These are phyloP conservation scores for Teunomyces tritomae DNA, from an alignment of 805 yeast genomes.

Conservation along the genomic window DNA sequence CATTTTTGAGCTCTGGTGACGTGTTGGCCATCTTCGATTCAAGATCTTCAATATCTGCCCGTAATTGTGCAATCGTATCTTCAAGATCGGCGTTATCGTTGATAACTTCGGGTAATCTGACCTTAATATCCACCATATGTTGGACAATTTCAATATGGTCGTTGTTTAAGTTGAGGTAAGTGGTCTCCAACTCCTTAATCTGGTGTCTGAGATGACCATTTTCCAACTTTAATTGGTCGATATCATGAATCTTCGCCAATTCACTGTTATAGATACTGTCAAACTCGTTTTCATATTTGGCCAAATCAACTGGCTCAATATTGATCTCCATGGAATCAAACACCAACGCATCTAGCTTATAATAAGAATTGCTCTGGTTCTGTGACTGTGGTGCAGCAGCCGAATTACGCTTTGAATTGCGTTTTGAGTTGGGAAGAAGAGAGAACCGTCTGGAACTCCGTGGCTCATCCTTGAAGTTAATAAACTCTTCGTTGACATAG, in stretches of 20 bases:
- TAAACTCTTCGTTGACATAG: slow-evolving; percentile 49
- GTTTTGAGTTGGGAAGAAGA: slow-evolving; percentile 23
- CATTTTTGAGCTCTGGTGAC: slow-evolving; percentile 7
- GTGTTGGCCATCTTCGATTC: slow-evolving; percentile 31
- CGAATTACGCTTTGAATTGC: slow-evolving; percentile 16
- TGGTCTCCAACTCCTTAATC: slow-evolving; percentile 67
- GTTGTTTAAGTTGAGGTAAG: slow-evolving; percentile 64
- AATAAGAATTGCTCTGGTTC: slow-evolving; percentile 26
- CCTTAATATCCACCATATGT: slow-evolving; percentile 77
- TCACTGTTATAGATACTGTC: slow-evolving; percentile 70
- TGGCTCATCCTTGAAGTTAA: slow-evolving; percentile 14
- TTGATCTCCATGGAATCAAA: slow-evolving; percentile 72
- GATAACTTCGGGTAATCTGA: slow-evolving; percentile 66
- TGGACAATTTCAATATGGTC: slow-evolving; percentile 89
- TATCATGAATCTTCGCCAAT: slow-evolving; percentile 59
- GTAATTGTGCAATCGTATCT: slow-evolving; percentile 37
- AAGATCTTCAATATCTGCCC: slow-evolving; percentile 37
- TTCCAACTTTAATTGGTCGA: slow-evolving; percentile 54
- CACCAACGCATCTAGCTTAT: slow-evolving; percentile 72
- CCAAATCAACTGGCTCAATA: slow-evolving; percentile 68
- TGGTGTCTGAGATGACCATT: slow-evolving; percentile 75
- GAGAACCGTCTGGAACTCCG: slow-evolving; percentile 18
- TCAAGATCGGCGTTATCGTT: slow-evolving; percentile 70
- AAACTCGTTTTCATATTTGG: slow-evolving; percentile 71
- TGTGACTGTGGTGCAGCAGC: slow-evolving; percentile 7